Base-by-base conservation (phyloP, 176 grass and related monocot genomes). In the Luzula sylvatica region DNA sequence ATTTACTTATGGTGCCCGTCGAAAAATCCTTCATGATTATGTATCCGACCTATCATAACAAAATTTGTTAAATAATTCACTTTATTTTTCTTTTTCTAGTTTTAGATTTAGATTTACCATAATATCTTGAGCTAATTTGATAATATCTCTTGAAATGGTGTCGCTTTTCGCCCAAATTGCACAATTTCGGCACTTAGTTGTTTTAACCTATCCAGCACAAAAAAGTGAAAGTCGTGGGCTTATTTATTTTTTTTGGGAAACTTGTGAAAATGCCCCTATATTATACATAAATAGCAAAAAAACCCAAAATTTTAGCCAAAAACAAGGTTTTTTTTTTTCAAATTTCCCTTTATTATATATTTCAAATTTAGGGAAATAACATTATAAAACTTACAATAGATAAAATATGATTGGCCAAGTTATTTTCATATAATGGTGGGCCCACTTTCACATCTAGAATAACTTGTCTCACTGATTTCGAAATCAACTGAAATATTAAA, bases 371-470 rank as follows among this genome's bases (percentile, higher is more conserved):
- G n/a, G n/a, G n/a, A n/a, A n/a, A n/a, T n/a, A n/a, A n/a, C n/a
- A n/a, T n/a, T n/a, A n/a, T n/a, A 28, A 20, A 77, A 77, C 81
- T 89, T 76, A 96, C 92, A 71, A 77, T 50, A 29, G 92, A 96
- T 15, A 96, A 20, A 52, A 81, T 26, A 52, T 82, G 77, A 57
- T 71, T 55, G 11, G 78, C 84, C 66, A 96, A 70, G 40, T 47
- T 32, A 74, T 89, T 75, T 26, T 86, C 84, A 46, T 76, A 96
- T 54, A 40, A 80, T 55, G 84, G 81, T 23, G 74, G 78, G 2
- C 90, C 90, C 54, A 82, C 81, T 89, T 96, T 96, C 18, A 82
- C 54, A 72, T 96, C 90, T 25, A 96, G 39, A 73, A 96, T 82
- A 45, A 96, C 84, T 52, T 82, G 84, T 58, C 55, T 69, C 58